Percentiles rank a stretch among this genome's conserved stretches.
Evolutionary conservation across 2,329 filamentous ascomycete species (phyloP).

Genomic region (Colletotrichum gigasporum): DNA sequence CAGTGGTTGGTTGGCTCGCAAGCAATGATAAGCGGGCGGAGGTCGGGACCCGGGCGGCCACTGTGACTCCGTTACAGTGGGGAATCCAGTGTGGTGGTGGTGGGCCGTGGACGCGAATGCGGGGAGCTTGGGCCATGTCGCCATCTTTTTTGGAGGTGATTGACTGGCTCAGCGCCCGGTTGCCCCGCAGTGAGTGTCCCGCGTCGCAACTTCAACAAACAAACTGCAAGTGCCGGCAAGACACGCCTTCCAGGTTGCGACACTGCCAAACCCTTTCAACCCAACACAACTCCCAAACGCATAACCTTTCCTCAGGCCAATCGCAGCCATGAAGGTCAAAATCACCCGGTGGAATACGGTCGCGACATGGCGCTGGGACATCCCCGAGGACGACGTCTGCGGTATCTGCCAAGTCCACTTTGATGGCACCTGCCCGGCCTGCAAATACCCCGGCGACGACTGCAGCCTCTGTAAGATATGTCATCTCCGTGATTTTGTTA

Average conservation of each 20-base stretch:
- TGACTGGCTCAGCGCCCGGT: slow-evolving; percentile 5
- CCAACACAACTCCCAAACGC: background rate
- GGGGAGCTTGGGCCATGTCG: slow-evolving; percentile 38
- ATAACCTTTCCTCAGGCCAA: background rate
- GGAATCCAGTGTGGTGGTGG: background rate
- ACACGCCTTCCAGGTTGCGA: too few species aligned
- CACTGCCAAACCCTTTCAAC: background rate
- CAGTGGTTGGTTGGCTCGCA: slow-evolving; percentile 9
- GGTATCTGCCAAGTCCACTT: slow-evolving; percentile 99
- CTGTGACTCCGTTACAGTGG: slow-evolving; percentile 14
- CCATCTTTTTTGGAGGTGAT: slow-evolving; percentile 22
- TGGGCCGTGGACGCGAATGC: slow-evolving; percentile 28
- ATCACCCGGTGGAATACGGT: slow-evolving; percentile 95
- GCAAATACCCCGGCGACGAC: slow-evolving; percentile 97
- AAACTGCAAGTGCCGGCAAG: too few species aligned
- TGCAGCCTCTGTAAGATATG: slow-evolving; percentile 81
- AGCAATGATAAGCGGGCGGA: slow-evolving; percentile 27
- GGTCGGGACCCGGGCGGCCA: slow-evolving; percentile 27
- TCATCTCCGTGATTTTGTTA: background rate
- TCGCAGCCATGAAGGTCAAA: slow-evolving; percentile 84
- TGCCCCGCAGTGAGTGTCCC: slow-evolving; percentile 4
- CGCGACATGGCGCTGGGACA: slow-evolving; percentile 97
- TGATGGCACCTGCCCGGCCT: slow-evolving; percentile 96
- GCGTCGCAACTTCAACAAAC: slow-evolving; percentile 25
- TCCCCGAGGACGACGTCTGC: slow-evolving; percentile 96